Conservation (phyloP, 345 rosid species). For the Arabidopsis arenosa region DNA sequence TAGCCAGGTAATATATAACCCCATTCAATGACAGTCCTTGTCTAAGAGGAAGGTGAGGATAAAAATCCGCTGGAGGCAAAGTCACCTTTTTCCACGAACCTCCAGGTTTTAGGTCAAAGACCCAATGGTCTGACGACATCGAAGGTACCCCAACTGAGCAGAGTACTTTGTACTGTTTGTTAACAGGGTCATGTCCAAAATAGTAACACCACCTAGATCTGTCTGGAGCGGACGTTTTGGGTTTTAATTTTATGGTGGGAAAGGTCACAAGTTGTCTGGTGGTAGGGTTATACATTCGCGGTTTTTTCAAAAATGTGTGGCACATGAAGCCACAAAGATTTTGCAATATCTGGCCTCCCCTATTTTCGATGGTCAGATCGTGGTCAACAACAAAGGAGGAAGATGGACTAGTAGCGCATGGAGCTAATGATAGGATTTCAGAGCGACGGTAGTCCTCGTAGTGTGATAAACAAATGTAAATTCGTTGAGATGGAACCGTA, state of each 20-base stretch:
- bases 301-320: not conserved
- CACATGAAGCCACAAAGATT: not conserved
- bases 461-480: not conserved
- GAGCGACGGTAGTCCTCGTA: not conserved
- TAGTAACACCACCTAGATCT: not conserved
- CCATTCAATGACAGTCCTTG: constrained; percentile 1
- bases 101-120: not conserved
- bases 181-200: not conserved
- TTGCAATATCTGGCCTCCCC: not conserved
- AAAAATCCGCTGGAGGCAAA: not conserved
- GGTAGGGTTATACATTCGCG: not conserved
- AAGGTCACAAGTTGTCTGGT: not conserved
- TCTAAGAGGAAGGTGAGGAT: not conserved
- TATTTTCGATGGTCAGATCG: not conserved
- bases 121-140: not conserved
- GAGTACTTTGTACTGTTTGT: not conserved
- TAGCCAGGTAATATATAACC: constrained; percentile 15
- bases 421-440: not conserved
- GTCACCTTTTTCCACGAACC: not conserved
- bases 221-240: not conserved
- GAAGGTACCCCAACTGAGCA: not conserved
- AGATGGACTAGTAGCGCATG: not conserved
- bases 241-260: not conserved
- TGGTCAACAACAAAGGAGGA: not conserved
- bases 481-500: not conserved